A percentile compares a stretch with the other conserved stretches of the same genome.
These are phyloP conservation scores for Neurospora pannonica DNA, from an alignment of 495 filamentous ascomycete species.

Conservation along the genomic window DNA sequence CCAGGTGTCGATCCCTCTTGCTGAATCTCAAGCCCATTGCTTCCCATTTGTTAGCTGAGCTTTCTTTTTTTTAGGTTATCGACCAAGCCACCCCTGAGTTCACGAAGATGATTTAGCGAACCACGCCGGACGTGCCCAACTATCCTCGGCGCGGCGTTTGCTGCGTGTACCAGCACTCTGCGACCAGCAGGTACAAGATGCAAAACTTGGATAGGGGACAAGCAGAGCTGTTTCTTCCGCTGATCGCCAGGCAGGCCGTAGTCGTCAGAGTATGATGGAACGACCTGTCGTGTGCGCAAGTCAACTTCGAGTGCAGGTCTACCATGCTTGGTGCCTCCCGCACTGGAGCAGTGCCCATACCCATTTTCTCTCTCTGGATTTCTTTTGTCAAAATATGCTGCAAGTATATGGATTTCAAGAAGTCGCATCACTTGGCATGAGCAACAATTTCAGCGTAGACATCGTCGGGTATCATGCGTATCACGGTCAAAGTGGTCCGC, in stretches of 20 bases:
- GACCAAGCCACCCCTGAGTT: too few relatives aligned
- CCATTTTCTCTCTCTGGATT: not conserved
- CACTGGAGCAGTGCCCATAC: too few relatives aligned
- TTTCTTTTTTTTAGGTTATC: too few relatives aligned
- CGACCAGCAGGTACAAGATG: not conserved
- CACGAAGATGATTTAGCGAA: too few relatives aligned
- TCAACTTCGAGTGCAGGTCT: not conserved
- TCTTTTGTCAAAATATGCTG: not conserved
- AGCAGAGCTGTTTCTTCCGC: not conserved
- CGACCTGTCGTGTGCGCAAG: not conserved
- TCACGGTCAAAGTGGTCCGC: slow-evolving; percentile 63
- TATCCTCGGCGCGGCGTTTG: not conserved
- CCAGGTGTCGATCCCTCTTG: too few relatives aligned
- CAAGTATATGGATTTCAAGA: not conserved
- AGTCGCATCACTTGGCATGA: slow-evolving; percentile 57
- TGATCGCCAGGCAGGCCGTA: not conserved
- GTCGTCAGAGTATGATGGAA: not conserved
- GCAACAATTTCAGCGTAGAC: slow-evolving; percentile 80
- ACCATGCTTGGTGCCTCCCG: not conserved
- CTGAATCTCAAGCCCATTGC: too few relatives aligned
- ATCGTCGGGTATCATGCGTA: slow-evolving; percentile 77
- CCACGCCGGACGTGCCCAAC: too few relatives aligned
- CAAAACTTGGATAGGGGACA: not conserved
- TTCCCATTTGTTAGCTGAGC: too few relatives aligned
- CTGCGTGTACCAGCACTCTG: not conserved